Evolutionary conservation across 192 early-diverging fungal genomes (phyloP), one percentile per base, ranked within the genome.

Genomic region (Podila minutissima): DNA sequence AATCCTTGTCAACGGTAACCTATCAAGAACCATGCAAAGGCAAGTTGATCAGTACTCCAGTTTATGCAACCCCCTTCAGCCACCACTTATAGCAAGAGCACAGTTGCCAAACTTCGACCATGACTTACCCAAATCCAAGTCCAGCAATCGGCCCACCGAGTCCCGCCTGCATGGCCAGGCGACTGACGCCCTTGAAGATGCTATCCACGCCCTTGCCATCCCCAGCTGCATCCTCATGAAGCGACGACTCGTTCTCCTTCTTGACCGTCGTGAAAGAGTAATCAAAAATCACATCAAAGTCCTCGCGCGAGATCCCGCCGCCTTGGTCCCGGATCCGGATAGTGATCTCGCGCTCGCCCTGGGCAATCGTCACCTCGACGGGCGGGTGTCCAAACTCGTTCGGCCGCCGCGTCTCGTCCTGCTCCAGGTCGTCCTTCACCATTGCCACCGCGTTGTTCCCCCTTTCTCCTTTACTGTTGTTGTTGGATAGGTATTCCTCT

Each of bases 191-290:
- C 35, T 89, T 88, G 79, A 98, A 93, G 55, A 95, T 91, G 60
- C 85, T 86, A 48, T 82, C 83, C 5, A 33, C 57, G 22, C 32
- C 55, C 33, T 71, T 28, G 8, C 71, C 66, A 5, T 71, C 68
- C 37, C 73, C 71, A n/a, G 74, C 62, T 15, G 29, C 58, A 9
- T 62, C 74, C 29, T 62, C 66, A 26, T 65, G 67, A 24, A 71
- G 70, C 11, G 64, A 28, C 60, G 83, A 72, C 10, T 93, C 91
- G 57, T 89, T 88, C 33, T 85, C 84, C 29, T 89, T 88, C 61
- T 91, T 87, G 24, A 97, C 94, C 5, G 96, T 97, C 19, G 97
- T 96, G 85, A 92, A 97, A 6, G 92, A 94, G 82, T 97, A 99
- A 62, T 99, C 96, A 87, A 96, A 99, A 2, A 97, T 88, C 20